Conservation (phyloP, 345 rosid species). For the Linum usitatissimum region DNA sequence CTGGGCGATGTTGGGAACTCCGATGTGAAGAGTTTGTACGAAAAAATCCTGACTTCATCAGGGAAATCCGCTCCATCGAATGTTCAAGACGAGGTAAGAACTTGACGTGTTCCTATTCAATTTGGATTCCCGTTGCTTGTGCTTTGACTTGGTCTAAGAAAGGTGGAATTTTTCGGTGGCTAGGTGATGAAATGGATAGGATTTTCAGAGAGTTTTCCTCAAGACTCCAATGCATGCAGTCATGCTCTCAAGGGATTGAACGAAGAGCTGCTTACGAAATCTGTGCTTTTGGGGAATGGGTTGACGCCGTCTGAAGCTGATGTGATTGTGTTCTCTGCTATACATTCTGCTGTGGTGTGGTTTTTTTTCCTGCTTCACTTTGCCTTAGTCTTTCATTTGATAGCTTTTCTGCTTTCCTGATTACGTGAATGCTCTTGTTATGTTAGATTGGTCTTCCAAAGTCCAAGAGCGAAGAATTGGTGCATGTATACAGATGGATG, state of each 20-base stretch:
- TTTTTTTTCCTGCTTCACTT: slow-evolving; percentile 1
- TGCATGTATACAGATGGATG: slow-evolving; percentile 75
- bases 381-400: not conserved
- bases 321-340: slow-evolving; percentile 48
- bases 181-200: slow-evolving; percentile 71
- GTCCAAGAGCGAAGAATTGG: slow-evolving; percentile 40
- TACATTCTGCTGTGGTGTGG: slow-evolving; percentile 65
- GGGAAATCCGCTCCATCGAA: slow-evolving; percentile 26
- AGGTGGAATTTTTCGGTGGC: slow-evolving; percentile 7
- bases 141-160: not conserved
- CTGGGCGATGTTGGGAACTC: slow-evolving; percentile 26
- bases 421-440: slow-evolving; percentile 14
- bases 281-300: slow-evolving; percentile 71
- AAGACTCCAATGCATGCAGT: slow-evolving; percentile 30
- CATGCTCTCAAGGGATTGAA: slow-evolving; percentile 42
- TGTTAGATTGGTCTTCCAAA: slow-evolving; percentile 48
- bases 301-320: slow-evolving; percentile 69
- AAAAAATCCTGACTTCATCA: slow-evolving; percentile 36
- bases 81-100: slow-evolving; percentile 39
- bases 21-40: slow-evolving; percentile 44
- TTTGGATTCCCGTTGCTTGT: not conserved
- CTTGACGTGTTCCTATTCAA: not conserved
- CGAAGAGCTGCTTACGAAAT: slow-evolving; percentile 44
- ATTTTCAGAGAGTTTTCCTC: slow-evolving; percentile 49
- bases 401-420: not conserved